Percentiles rank a stretch among this genome's conserved stretches.
Conservation (phyloP, 192 early-diverging fungal genomes). For the Coemansia sp. region DNA sequence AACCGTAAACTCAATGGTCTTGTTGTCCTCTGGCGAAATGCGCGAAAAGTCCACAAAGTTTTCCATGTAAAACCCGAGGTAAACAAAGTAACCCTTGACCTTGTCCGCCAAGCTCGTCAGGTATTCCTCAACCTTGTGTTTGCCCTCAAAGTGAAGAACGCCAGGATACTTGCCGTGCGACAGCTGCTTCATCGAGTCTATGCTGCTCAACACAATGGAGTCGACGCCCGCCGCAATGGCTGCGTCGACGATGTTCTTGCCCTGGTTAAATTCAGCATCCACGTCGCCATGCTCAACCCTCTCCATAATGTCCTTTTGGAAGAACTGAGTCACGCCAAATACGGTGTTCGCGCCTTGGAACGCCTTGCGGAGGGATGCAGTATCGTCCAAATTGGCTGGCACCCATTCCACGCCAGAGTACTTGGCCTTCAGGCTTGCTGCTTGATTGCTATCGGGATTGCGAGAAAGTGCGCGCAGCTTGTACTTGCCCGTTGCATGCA, state of each 20-base stretch:
- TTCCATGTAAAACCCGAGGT: conserved; percentile 41
- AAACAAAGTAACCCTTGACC: conserved; percentile 25
- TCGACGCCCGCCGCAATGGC: conserved; percentile 29
- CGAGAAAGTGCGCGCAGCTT: conserved; percentile 37
- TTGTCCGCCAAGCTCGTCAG: conserved; percentile 25
- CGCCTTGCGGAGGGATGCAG: conserved; percentile 23
- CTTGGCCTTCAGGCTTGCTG: conserved; percentile 14
- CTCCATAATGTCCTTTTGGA: conserved; percentile 15
- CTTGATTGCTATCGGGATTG: conserved; percentile 15
- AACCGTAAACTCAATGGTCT: conserved; percentile 37
- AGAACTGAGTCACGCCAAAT: conserved; percentile 42
- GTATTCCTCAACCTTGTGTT: conserved; percentile 39
- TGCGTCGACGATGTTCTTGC: conserved; percentile 43
- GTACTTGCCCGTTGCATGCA: conserved; percentile 31
- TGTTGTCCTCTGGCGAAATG: conserved; percentile 34
- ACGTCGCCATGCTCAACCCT: conserved; percentile 12
- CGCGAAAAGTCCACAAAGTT: conserved; percentile 33
- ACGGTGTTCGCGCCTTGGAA: conserved; percentile 29
- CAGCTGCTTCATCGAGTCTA: conserved; percentile 26
- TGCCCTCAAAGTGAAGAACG: conserved; percentile 41
- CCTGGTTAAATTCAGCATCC: conserved; percentile 38
- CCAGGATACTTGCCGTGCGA: conserved; percentile 31
- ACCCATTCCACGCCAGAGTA: conserved; percentile 37
- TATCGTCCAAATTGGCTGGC: conserved; percentile 25
- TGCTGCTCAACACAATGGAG: conserved; percentile 31